Evolutionary conservation across 805 yeast genomes (phyloP), one percentile per base, ranked within the genome.

Genomic region (Pichia paraexigua): DNA sequence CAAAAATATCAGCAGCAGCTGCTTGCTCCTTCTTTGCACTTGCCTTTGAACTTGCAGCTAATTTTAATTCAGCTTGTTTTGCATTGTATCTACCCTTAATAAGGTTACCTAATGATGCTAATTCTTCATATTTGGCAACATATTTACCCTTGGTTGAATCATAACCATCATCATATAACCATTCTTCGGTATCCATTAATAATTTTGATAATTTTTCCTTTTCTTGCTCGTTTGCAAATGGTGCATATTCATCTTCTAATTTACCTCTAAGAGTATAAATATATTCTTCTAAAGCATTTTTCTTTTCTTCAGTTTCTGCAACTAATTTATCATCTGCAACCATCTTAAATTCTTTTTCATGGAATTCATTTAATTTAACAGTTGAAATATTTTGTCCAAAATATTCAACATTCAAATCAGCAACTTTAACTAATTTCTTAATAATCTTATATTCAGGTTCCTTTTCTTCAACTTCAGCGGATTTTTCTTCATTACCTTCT

Each of bases 251-350:
- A 52, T 90, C 99, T 54, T 91, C 98, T 66, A 94, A 78, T 77
- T 94, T 94, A 70, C 95, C 96, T 76, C 99, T 87, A 73, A 92
- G 82, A 64, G 89, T 95, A 75, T 94, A 94, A 66, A 94, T 94
- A 79, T 94, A 94, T 79, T 94, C 99, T 79, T 94, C 99, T 56
- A 94, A 79, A 59, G 96, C 94, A 71, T 94, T 94, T 85, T 94
- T 94, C 73, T 90, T 89, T 76, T 94, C 97, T 78, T 94, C 98
- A 60, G 98, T 94, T 76, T 94, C 98, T 60, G 95, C 95, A 59
- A 94, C 97, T 63, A 92, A 83, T 77, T 91, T 94, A 74, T 94
- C 99, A 67, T 85, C 90, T 68, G 89, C 81, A 58, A 80, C 77
- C 83, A 94, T 74, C 69, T 85, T 78, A 66, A 81, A 80, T 78